phyloP scores from a whole-genome alignment of 257 asterid species.

The Solanum appendiculatum region DNA sequence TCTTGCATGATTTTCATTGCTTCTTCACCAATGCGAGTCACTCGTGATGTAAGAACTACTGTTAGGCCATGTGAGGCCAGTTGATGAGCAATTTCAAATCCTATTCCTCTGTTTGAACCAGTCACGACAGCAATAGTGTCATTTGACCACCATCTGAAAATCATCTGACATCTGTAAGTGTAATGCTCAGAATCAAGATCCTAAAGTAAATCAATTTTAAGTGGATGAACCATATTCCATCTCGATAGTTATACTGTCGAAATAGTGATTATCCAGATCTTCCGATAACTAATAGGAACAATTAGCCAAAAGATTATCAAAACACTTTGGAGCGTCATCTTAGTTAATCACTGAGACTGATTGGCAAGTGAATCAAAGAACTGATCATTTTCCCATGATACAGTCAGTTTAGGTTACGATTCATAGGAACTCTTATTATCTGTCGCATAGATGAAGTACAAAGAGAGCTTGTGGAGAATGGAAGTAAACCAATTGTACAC shows the following conservation, averaged over 20 bases:
- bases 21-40: constrained; percentile 48
- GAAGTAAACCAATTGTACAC: not conserved
- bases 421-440: not conserved
- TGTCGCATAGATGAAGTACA: not conserved
- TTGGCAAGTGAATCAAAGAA: not conserved
- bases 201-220: not conserved
- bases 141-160: constrained; percentile 82
- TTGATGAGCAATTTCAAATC: constrained; percentile 76
- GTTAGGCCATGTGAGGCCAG: constrained; percentile 65
- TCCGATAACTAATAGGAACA: not conserved
- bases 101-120: constrained; percentile 92
- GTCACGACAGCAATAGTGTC: constrained; percentile 81
- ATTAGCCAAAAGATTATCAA: not conserved
- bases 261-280: not conserved
- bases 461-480: not conserved
- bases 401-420: not conserved
- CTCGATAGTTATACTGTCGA: not conserved
- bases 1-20: constrained; percentile 52
- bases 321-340: not conserved
- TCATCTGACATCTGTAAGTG: not conserved
- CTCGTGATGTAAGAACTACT: constrained; percentile 75
- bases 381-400: not conserved
- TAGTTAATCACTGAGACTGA: not conserved
- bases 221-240: not conserved
- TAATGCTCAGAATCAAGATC: not conserved